phyloP scores from a whole-genome alignment of 1,139 yeast species.

The Diutina ranongensis region DNA sequence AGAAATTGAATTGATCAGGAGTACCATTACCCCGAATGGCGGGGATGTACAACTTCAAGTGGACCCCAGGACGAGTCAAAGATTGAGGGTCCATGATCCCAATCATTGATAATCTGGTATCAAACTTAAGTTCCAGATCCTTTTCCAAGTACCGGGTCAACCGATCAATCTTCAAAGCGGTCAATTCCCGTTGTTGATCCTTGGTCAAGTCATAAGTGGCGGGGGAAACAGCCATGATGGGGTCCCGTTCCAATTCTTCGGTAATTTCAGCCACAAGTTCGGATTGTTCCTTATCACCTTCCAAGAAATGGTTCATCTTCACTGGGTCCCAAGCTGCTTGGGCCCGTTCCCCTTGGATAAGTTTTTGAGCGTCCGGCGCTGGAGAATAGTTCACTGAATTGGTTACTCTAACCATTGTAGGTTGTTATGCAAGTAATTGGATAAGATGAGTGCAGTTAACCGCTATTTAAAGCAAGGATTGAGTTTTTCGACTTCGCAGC shows the following conservation, averaged over 20 bases:
- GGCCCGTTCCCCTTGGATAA: conserved; percentile 26
- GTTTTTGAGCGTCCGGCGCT: conserved; percentile 26
- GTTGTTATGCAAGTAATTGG: background rate
- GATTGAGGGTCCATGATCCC: conserved; percentile 40
- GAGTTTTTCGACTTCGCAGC: too few relatives aligned
- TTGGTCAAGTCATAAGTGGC: conserved; percentile 29
- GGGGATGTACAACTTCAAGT: conserved; percentile 36
- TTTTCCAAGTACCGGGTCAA: conserved; percentile 33
- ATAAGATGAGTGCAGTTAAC: background rate
- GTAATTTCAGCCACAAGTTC: conserved; percentile 21
- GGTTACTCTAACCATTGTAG: conserved; percentile 7
- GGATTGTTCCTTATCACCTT: conserved; percentile 28
- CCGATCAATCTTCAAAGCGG: conserved; percentile 33
- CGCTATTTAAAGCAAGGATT: background rate
- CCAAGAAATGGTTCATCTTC: conserved; percentile 36
- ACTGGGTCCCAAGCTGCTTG: conserved; percentile 26
- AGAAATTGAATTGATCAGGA: conserved; percentile 46
- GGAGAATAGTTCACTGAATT: conserved; percentile 10
- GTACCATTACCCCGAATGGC: conserved; percentile 43
- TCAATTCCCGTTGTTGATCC: conserved; percentile 30
- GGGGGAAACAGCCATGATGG: conserved; percentile 27
- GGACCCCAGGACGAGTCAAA: conserved; percentile 38
- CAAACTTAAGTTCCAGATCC: conserved; percentile 25
- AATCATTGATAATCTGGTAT: conserved; percentile 25
- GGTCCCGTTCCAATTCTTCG: conserved; percentile 41